Conservation (phyloP, 2,329 filamentous ascomycete species). For the Penicillium corylophilum region DNA sequence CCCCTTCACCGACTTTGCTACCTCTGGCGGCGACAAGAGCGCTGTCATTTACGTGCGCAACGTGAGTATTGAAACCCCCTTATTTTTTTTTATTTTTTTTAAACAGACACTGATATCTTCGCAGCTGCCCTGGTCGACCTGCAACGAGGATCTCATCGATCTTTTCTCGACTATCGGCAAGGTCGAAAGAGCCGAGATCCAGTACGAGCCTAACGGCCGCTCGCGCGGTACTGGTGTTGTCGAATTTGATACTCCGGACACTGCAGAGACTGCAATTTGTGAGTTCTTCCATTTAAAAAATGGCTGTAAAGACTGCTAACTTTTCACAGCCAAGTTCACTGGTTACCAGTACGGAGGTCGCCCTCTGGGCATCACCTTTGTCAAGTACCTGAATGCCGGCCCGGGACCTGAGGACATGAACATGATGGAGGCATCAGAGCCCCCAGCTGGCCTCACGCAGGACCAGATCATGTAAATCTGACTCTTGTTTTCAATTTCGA, state of each 20-base stretch:
- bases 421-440: constrained; percentile 79
- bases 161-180: constrained; percentile 97
- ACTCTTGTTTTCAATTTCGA: constrained; percentile 9
- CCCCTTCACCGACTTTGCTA: constrained; percentile 90
- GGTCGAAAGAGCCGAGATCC: constrained; percentile 97
- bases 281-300: no score
- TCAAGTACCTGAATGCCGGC: constrained; percentile 80
- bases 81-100: neutral
- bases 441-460: constrained; percentile 73
- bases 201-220: constrained; percentile 94
- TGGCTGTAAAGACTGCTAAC: no score
- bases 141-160: constrained; percentile 95
- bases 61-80: constrained; percentile 58
- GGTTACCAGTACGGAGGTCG: constrained; percentile 96
- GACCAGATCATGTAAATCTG: constrained; percentile 86
- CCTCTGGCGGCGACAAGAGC: constrained; percentile 78
- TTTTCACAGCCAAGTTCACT: constrained; percentile 75
- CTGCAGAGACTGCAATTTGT: constrained; percentile 86
- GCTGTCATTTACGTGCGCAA: constrained; percentile 94
- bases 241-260: constrained; percentile 78
- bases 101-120: neutral
- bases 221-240: constrained; percentile 97
- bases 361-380: constrained; percentile 86
- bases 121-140: constrained; percentile 96
- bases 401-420: constrained; percentile 60